phyloP scores from a whole-genome alignment of 305 asterid genomes.

The Solanum hybrid region DNA sequence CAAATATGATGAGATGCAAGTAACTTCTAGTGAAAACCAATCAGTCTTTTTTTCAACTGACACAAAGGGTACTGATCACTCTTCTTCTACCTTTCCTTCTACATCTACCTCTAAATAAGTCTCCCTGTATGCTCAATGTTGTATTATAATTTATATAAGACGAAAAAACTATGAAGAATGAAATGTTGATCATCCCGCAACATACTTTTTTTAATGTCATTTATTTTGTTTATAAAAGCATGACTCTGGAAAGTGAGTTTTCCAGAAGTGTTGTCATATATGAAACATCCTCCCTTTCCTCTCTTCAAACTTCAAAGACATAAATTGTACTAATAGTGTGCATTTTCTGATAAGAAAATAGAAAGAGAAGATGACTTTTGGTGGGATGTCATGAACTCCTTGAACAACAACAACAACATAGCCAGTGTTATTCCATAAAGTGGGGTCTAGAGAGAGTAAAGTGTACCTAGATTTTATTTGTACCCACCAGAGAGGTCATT shows the following conservation, averaged over 20 bases:
- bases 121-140: not conserved
- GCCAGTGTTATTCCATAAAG: too few species aligned
- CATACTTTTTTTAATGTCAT: not conserved
- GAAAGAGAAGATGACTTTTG: not conserved
- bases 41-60: not conserved
- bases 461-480: too few species aligned
- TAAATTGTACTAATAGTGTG: not conserved
- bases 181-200: not conserved
- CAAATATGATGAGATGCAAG: constrained; percentile 20
- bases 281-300: not conserved
- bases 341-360: not conserved
- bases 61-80: not conserved
- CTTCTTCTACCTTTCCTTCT: constrained; percentile 8
- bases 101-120: not conserved
- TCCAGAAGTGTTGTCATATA: not conserved
- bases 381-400: not conserved
- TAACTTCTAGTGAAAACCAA: constrained; percentile 14
- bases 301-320: not conserved
- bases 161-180: not conserved
- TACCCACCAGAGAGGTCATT: too few species aligned
- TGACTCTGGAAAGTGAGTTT: not conserved
- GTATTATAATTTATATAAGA: not conserved
- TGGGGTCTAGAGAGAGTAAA: too few species aligned
- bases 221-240: not conserved
- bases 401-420: too few species aligned